These are phyloP conservation scores for Hansenula sp. DNA, from an alignment of 1,139 yeast genomes.

Conservation along the genomic window DNA sequence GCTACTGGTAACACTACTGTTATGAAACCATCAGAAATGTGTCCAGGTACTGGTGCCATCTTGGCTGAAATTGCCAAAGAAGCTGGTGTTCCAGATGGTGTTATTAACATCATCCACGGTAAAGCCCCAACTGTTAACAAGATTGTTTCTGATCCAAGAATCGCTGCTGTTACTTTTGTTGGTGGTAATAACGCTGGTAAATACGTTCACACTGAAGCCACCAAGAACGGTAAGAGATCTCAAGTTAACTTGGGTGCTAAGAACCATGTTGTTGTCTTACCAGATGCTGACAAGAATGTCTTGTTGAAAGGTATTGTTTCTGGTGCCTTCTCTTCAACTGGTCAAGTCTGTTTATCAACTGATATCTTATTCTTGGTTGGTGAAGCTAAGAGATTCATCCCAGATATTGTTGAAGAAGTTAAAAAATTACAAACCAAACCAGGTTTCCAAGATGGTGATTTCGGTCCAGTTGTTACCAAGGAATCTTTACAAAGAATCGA, in stretches of 20 bases:
- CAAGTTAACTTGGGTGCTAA: constrained; percentile 29
- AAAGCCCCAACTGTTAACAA: constrained; percentile 73
- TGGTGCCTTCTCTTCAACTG: constrained; percentile 27
- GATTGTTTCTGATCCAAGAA: constrained; percentile 69
- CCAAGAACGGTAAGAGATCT: constrained; percentile 24
- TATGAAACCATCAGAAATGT: constrained; percentile 74
- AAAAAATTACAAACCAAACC: constrained; percentile 21
- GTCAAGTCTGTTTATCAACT: constrained; percentile 26
- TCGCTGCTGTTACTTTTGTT: constrained; percentile 62
- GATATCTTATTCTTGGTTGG: constrained; percentile 27
- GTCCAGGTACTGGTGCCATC: constrained; percentile 77
- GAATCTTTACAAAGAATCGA: constrained; percentile 25
- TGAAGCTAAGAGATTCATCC: constrained; percentile 23
- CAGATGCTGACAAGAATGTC: constrained; percentile 26
- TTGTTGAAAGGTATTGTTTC: constrained; percentile 24
- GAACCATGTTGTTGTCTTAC: constrained; percentile 27
- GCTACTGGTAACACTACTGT: constrained; percentile 79
- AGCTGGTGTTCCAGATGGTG: constrained; percentile 82
- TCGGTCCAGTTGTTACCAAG: constrained; percentile 27
- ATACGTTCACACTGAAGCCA: constrained; percentile 25
- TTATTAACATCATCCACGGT: constrained; percentile 72
- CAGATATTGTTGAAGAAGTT: constrained; percentile 24
- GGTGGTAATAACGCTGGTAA: constrained; percentile 30
- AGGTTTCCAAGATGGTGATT: constrained; percentile 26
- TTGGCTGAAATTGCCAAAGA: constrained; percentile 70